Conservation (phyloP, 2,329 filamentous ascomycete species). For the Exophiala mesophila region DNA sequence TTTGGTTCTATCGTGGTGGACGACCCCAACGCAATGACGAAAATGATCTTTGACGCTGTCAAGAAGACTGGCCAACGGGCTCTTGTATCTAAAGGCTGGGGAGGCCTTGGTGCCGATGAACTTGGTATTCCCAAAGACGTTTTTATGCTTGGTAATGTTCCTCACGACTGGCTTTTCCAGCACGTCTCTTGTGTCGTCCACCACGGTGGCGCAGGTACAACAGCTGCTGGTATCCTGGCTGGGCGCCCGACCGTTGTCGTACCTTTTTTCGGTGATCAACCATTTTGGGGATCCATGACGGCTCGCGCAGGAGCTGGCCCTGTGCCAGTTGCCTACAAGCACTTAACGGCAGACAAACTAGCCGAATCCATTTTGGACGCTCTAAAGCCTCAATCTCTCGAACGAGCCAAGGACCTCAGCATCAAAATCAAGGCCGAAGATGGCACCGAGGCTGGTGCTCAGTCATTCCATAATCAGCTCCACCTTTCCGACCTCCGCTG, state of each 20-base stretch:
- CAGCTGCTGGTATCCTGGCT: slow-evolving; percentile 75
- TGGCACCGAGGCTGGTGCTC: slow-evolving; percentile 59
- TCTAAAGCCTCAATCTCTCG: slow-evolving; percentile 54
- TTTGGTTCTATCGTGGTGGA: slow-evolving; percentile 81
- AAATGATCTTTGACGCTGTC: slow-evolving; percentile 67
- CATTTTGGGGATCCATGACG: slow-evolving; percentile 77
- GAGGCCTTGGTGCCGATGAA: slow-evolving; percentile 70
- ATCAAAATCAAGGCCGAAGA: slow-evolving; percentile 61
- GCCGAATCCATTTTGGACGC: slow-evolving; percentile 60
- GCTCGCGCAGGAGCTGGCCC: slow-evolving; percentile 68
- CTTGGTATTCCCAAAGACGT: slow-evolving; percentile 67
- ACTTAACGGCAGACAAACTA: slow-evolving; percentile 61
- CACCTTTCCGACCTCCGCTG: slow-evolving; percentile 64
- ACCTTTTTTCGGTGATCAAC: slow-evolving; percentile 82
- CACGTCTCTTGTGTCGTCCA: slow-evolving; percentile 78
- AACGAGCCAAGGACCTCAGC: slow-evolving; percentile 55
- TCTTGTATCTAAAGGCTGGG: slow-evolving; percentile 83
- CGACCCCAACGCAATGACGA: slow-evolving; percentile 65
- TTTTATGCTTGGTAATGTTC: slow-evolving; percentile 78
- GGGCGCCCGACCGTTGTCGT: slow-evolving; percentile 78
- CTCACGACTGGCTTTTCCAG: slow-evolving; percentile 85
- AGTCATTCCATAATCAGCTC: slow-evolving; percentile 67
- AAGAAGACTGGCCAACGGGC: slow-evolving; percentile 65
- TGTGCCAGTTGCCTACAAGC: slow-evolving; percentile 62
- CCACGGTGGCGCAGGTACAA: slow-evolving; percentile 83